Conservation (phyloP, 768 basidiomycete species). For the Rhizopogon vesiculosus region DNA sequence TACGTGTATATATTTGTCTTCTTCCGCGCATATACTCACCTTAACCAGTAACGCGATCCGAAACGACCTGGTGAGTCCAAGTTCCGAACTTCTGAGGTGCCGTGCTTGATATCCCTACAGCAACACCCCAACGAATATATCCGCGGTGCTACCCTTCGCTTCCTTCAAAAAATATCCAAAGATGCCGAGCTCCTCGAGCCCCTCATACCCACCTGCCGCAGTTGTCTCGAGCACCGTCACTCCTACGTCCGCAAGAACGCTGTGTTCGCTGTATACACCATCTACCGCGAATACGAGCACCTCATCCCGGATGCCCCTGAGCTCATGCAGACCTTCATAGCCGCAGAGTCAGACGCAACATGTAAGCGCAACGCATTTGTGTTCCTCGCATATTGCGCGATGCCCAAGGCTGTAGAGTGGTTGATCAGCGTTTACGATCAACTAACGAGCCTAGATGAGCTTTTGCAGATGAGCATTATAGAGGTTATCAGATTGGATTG, state of each 20-base stretch:
- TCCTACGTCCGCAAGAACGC: conserved; percentile 98
- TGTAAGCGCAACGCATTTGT: conserved; percentile 98
- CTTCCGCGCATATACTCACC: conserved; percentile 7
- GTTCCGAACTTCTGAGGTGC: neutral
- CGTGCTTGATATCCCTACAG: conserved; percentile 32
- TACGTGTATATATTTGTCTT: conserved; percentile 38
- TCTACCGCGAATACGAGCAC: conserved; percentile 91
- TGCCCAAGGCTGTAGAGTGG: conserved; percentile 90
- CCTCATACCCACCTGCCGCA: conserved; percentile 86
- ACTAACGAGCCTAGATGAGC: conserved; percentile 79
- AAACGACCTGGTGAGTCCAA: conserved; percentile 80
- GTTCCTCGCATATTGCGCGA: conserved; percentile 81
- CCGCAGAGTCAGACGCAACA: conserved; percentile 91
- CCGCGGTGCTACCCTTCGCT: conserved; percentile 94
- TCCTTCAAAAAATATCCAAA: conserved; percentile 91
- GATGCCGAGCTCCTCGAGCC: conserved; percentile 95
- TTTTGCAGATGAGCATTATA: conserved; percentile 93
- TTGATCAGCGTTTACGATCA: conserved; percentile 82
- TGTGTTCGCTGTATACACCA: conserved; percentile 92
- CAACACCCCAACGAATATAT: conserved; percentile 99
- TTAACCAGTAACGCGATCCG: conserved; percentile 84
- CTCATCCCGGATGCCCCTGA: conserved; percentile 97
- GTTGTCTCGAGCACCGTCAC: conserved; percentile 96
- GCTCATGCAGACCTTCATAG: conserved; percentile 92
- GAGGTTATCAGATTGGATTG: conserved; percentile 91